Conservation (phyloP, 1,284 basidiomycete genomes). For the Lignosus rhinocerotis region DNA sequence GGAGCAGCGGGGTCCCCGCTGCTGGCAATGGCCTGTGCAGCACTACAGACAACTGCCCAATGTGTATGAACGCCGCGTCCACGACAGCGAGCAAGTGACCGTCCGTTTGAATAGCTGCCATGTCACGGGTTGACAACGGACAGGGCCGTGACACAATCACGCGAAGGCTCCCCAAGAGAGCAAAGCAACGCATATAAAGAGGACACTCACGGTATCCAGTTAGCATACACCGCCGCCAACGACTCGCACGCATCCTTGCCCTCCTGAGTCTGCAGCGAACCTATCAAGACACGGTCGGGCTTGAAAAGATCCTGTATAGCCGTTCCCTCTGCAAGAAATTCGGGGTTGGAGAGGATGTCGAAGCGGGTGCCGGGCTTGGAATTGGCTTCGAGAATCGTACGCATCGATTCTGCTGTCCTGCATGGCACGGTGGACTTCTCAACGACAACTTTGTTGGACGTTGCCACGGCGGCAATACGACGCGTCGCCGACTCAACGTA, state of each 20-base stretch:
- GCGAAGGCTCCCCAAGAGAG: too few species aligned
- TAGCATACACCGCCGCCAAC: constrained; percentile 83
- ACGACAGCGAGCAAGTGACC: too few species aligned
- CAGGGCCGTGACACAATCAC: too few species aligned
- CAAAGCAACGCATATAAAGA: background rate
- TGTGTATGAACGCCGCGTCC: too few species aligned
- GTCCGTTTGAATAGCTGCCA: too few species aligned
- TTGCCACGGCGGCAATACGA: constrained; percentile 91
- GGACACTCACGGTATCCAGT: constrained; percentile 89
- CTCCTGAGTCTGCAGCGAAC: constrained; percentile 87
- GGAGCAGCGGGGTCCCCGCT: too few species aligned
- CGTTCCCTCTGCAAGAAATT: constrained; percentile 98
- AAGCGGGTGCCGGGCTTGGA: constrained; percentile 90
- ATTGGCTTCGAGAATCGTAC: constrained; percentile 98
- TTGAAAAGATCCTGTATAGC: constrained; percentile 87
- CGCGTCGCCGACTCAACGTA: constrained; percentile 97
- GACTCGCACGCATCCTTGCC: constrained; percentile 82
- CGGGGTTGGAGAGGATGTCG: constrained; percentile 99
- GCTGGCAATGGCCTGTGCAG: too few species aligned
- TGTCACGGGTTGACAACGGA: too few species aligned
- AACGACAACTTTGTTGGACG: constrained; percentile 95
- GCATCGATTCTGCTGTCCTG: constrained; percentile 98
- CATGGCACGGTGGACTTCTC: constrained; percentile 99
- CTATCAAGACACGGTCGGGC: constrained; percentile 97
- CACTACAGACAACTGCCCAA: too few species aligned